Base-by-base conservation (phyloP, 495 filamentous ascomycete species). In the Penicillium samsonianum region DNA sequence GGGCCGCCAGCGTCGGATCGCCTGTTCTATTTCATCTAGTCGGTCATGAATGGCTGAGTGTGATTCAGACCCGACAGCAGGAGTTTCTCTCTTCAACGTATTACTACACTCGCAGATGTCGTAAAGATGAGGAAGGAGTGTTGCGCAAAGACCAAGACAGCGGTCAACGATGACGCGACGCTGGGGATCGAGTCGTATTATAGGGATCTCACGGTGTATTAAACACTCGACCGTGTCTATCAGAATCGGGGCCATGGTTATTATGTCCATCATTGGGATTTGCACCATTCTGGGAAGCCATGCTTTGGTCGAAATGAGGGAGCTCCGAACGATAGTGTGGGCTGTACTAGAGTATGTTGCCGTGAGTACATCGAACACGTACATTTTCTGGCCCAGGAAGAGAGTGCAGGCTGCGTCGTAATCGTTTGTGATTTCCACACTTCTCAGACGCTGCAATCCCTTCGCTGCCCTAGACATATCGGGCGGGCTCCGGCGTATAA, bases 201-300 rank as follows among this genome's bases (percentile, higher is more conserved):
- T 67, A 10, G 71, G 71, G 10, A 71, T 33, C 46, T 71, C 64
- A 30, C 71, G 71, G 40, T 68, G 62, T 10, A 62, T 55, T 47
- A 74, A 28, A 45, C 67, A 71, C 26, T 69, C 66, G 14, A 74
- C 62, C 16, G 66, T 73, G 44, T 74, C 71, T 37, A 71, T 54
- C 48, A 71, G 38, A 26, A 74, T 54, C 5, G 71, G 71, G 1
- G 65, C 55, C 57, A 74, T 66, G 38, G 61, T 64, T 35, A 74
- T 61, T 5, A 64, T 64, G 44, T 74, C 66, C 53, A 74, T 64
- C 41, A 64, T 54, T 0, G 66, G 68, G 7, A 50, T 41, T 41
- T 55, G 56, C 10, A 69, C 48, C 23, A 74, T 41, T n/a, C 55
- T 45, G 3, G 62, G 58, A n/a, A 72, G 50, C 67, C 68, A 74